Evolutionary conservation across 352 stramenopile genomes (phyloP).

Genomic region (Bremia lactucae): DNA sequence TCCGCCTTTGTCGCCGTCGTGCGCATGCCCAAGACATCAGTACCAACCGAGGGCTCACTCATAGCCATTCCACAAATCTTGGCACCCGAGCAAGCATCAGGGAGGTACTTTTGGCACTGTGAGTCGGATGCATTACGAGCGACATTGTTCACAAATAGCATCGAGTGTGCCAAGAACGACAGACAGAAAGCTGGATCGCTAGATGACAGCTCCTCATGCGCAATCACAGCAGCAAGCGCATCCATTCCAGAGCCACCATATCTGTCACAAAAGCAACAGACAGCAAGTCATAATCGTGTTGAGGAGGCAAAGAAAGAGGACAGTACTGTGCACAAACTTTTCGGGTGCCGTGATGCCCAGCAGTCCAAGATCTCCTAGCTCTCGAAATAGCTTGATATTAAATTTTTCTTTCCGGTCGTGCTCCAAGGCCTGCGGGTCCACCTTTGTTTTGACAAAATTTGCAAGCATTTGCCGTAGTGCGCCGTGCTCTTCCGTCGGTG

Average conservation of each 20-base stretch:
- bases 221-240: conserved; percentile 89
- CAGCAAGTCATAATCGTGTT: not conserved
- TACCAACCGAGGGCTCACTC: conserved; percentile 95
- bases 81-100: conserved; percentile 84
- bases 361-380: conserved; percentile 91
- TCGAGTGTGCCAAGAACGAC: conserved; percentile 92
- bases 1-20: conserved; percentile 87
- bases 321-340: conserved; percentile 52
- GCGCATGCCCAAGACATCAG: conserved; percentile 91
- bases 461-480: conserved; percentile 89
- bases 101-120: conserved; percentile 86
- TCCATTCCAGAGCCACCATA: conserved; percentile 95
- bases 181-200: conserved; percentile 97
- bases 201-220: conserved; percentile 93
- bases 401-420: conserved; percentile 96
- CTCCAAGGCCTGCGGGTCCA: conserved; percentile 95
- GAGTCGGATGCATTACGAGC: conserved; percentile 81
- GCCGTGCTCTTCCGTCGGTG: conserved; percentile 83
- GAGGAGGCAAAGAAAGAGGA: not conserved
- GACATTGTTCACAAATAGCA: conserved; percentile 92
- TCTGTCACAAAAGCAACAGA: conserved; percentile 13
- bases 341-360: conserved; percentile 93
- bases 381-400: conserved; percentile 92
- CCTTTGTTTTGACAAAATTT: conserved; percentile 90
- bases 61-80: conserved; percentile 98